These are phyloP conservation scores for Candida broadrunensis DNA, from an alignment of 805 yeast species.

Conservation along the genomic window DNA sequence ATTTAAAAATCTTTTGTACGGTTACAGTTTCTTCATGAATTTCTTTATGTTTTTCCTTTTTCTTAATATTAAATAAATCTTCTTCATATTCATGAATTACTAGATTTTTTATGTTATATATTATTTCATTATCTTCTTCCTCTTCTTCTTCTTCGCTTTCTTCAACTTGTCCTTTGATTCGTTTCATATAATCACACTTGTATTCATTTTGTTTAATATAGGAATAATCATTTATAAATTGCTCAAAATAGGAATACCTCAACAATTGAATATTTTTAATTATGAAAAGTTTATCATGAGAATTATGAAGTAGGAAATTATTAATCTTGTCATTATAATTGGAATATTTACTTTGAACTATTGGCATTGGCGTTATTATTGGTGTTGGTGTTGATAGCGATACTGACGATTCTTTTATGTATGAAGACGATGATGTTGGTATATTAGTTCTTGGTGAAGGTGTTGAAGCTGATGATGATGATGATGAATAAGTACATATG, in stretches of 20 bases:
- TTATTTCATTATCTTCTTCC: background rate
- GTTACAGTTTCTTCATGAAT: background rate
- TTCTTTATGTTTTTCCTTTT: background rate
- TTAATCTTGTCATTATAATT: too few species aligned
- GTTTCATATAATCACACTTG: background rate
- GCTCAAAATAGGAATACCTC: background rate
- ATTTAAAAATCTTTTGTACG: conserved; percentile 10
- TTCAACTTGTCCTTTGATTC: background rate
- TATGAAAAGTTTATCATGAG: background rate
- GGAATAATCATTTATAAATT: background rate
- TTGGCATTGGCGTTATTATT: too few species aligned
- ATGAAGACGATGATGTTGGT: too few species aligned
- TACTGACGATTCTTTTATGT: too few species aligned
- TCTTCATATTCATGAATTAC: conserved; percentile 1
- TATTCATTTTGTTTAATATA: background rate
- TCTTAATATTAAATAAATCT: background rate
- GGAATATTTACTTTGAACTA: too few species aligned
- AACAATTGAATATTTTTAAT: background rate
- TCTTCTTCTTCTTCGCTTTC: background rate
- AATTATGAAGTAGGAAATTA: too few species aligned
- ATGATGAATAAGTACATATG: too few species aligned
- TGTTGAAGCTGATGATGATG: too few species aligned
- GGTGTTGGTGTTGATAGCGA: too few species aligned
- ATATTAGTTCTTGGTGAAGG: too few species aligned
- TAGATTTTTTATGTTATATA: background rate